phyloP scores from a whole-genome alignment of 2,329 filamentous ascomycete species.

The Fusarium illudens region DNA sequence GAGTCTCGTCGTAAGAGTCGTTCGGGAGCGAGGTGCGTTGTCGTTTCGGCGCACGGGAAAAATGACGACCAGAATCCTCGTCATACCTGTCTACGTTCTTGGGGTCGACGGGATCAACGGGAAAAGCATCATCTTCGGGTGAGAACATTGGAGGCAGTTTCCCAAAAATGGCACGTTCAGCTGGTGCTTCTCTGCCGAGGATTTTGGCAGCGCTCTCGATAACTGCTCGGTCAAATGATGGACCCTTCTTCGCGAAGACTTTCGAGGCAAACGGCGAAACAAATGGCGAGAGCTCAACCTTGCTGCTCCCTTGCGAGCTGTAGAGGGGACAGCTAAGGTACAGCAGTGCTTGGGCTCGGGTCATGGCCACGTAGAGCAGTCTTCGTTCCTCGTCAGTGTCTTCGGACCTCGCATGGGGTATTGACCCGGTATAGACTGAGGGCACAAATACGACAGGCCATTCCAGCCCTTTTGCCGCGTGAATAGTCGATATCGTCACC shows the following conservation, averaged over 20 bases:
- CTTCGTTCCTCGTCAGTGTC: slow-evolving; percentile 88
- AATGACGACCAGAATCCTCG: slow-evolving; percentile 25
- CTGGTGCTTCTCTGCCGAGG: slow-evolving; percentile 69
- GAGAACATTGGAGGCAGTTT: slow-evolving; percentile 62
- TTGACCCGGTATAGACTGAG: slow-evolving; percentile 86
- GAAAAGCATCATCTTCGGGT: slow-evolving; percentile 74
- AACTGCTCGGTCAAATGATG: slow-evolving; percentile 70
- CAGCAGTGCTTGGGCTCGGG: slow-evolving; percentile 83
- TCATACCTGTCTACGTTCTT: slow-evolving; percentile 40
- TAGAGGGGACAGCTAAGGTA: slow-evolving; percentile 84
- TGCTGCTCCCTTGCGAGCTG: slow-evolving; percentile 66
- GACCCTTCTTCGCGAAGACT: slow-evolving; percentile 68
- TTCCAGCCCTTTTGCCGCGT: slow-evolving; percentile 93
- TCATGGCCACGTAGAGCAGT: slow-evolving; percentile 96
- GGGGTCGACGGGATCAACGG: slow-evolving; percentile 65
- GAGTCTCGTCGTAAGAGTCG: slow-evolving; percentile 17
- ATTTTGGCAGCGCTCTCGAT: slow-evolving; percentile 76
- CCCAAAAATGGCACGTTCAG: slow-evolving; percentile 62
- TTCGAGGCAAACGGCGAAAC: slow-evolving; percentile 59
- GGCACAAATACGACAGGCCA: slow-evolving; percentile 97
- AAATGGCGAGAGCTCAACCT: slow-evolving; percentile 76
- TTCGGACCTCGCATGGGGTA: slow-evolving; percentile 87
- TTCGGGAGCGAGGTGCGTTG: slow-evolving; percentile 39
- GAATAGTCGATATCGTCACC: slow-evolving; percentile 94
- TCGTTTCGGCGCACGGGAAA: slow-evolving; percentile 41